Evolutionary conservation across 2,329 filamentous ascomycete species (phyloP).

Genomic region (Pestalotiopsis sp.): DNA sequence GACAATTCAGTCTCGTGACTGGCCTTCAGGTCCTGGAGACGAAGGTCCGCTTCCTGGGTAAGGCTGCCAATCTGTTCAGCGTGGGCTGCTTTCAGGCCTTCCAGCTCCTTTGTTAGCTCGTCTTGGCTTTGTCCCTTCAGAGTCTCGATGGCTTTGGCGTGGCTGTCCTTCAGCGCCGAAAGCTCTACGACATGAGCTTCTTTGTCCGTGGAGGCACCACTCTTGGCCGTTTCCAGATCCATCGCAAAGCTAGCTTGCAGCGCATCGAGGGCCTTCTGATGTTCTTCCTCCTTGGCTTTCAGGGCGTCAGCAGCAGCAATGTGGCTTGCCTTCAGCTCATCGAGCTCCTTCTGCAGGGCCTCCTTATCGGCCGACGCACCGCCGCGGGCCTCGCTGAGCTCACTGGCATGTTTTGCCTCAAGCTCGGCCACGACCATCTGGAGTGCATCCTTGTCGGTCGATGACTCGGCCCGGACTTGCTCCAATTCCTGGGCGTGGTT

Average conservation of each 20-base stretch:
- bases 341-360: slow-evolving; percentile 37
- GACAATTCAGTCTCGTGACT: slow-evolving; percentile 28
- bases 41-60: slow-evolving; percentile 36
- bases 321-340: slow-evolving; percentile 45
- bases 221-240: slow-evolving; percentile 60
- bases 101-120: slow-evolving; percentile 41
- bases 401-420: slow-evolving; percentile 29
- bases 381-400: neutral
- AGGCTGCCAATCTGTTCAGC: slow-evolving; percentile 43
- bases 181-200: slow-evolving; percentile 53
- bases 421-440: slow-evolving; percentile 43
- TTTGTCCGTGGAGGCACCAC: slow-evolving; percentile 50
- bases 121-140: slow-evolving; percentile 45
- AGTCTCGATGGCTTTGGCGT: slow-evolving; percentile 51
- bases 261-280: slow-evolving; percentile 57
- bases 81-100: slow-evolving; percentile 42
- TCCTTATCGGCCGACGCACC: neutral
- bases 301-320: slow-evolving; percentile 47
- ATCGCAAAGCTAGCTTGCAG: slow-evolving; percentile 60
- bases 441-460: slow-evolving; percentile 37
- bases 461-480: slow-evolving; percentile 54
- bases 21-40: slow-evolving; percentile 19
- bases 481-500: slow-evolving; percentile 63
- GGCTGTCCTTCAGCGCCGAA: slow-evolving; percentile 55
- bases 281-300: slow-evolving; percentile 52